Base-by-base conservation (phyloP, 2,329 filamentous ascomycete species). In the Sclerotinia subarctica region DNA sequence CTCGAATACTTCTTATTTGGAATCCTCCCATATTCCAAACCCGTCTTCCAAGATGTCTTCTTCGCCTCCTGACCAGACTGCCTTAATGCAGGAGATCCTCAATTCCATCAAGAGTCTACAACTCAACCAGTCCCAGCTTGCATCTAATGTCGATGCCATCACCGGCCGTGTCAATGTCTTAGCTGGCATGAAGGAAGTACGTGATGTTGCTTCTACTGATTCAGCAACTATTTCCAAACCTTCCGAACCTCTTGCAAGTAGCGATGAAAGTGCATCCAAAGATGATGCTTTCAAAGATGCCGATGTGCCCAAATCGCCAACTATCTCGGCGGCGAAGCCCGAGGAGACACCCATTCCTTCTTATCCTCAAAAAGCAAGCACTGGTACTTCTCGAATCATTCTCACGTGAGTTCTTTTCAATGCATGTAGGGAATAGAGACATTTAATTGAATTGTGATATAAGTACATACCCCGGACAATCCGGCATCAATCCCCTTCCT, bases 381-480 rank as follows among this genome's bases (percentile, higher is more conserved):
- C 78, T 60, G 65, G 65, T 62, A 80, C 79, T 77, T 82, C 82
- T 51, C 87, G 88, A 73, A 89, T 90, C 76, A 88, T 90, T 72
- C 81, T 91, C 72, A 91, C 89, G 77, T 77, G 70, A 70, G 75
- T 76, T 46, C 35, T 17, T 35, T 38, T 19, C 26, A n/a, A 66
- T n/a, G 24, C 46, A 35, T 38, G 35, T 38, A 62, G n/a, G 44
- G 29, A 29, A 62, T 26, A 24, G 32, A 17, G 24, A 52, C 56
- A 62, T 53, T 42, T 8, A 11, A 46, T 57, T 67, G 47, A 65
- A 67, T 44, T 46, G 19, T 53, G 56, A 62, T 52, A 62, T 15
- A 69, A 87, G 85, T 63, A 97, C 94, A 7, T 97, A 98, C 79
- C 94, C 94, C 38, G 93, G 93, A 74, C 94, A 97, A 80, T 93